These are phyloP conservation scores for Elsinoe necatrix DNA, from an alignment of 2,329 filamentous ascomycete genomes.

Conservation along the genomic window DNA sequence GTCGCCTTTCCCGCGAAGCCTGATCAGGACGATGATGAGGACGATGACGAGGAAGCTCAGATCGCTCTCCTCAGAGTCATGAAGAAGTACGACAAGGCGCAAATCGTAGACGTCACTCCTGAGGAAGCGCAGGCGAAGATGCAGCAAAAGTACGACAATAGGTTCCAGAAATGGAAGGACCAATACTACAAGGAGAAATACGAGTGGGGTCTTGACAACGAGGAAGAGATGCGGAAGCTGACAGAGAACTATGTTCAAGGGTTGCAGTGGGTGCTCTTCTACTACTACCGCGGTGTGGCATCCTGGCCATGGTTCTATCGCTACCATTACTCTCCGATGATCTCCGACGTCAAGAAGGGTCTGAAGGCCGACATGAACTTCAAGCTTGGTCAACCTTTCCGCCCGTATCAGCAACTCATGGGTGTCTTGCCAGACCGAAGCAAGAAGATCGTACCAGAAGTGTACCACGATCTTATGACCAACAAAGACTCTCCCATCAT, in stretches of 20 bases:
- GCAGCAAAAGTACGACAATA: slow-evolving; percentile 78
- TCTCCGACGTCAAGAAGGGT: slow-evolving; percentile 86
- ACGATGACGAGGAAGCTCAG: slow-evolving; percentile 72
- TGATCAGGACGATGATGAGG: slow-evolving; percentile 46
- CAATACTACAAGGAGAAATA: slow-evolving; percentile 90
- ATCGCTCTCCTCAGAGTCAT: slow-evolving; percentile 78
- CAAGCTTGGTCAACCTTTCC: slow-evolving; percentile 88
- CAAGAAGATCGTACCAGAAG: slow-evolving; percentile 83
- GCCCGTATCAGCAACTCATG: slow-evolving; percentile 94
- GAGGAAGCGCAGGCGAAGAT: slow-evolving; percentile 73
- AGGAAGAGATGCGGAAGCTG: slow-evolving; percentile 70
- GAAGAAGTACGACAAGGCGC: slow-evolving; percentile 83
- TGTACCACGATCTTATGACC: slow-evolving; percentile 91
- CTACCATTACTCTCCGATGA: slow-evolving; percentile 97
- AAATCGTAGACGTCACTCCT: slow-evolving; percentile 68
- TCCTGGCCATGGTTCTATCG: slow-evolving; percentile 98
- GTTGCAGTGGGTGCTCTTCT: slow-evolving; percentile 94
- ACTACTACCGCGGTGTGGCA: slow-evolving; percentile 94
- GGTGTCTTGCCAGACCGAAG: slow-evolving; percentile 94
- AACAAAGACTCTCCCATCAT: slow-evolving; percentile 83
- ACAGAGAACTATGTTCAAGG: slow-evolving; percentile 97
- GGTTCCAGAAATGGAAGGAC: slow-evolving; percentile 89
- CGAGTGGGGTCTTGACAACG: slow-evolving; percentile 73
- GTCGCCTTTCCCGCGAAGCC: slow-evolving; percentile 50
- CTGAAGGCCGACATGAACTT: slow-evolving; percentile 83